Conservation (phyloP, 495 filamentous ascomycete genomes). For the Lasiosphaeria hispida region DNA sequence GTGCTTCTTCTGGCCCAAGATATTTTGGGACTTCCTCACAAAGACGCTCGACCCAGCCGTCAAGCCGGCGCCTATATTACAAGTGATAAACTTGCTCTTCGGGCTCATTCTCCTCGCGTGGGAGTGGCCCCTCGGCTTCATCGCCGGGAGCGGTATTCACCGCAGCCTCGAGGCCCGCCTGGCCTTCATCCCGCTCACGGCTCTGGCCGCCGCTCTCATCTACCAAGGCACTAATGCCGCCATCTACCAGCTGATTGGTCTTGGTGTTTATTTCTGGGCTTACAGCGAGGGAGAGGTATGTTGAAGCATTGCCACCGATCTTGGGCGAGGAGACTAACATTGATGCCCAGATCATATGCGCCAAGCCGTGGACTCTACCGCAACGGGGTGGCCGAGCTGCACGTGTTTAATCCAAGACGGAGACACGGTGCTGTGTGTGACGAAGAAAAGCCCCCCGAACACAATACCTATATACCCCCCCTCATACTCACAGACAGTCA, state of each 20-base stretch:
- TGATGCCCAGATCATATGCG: conserved; percentile 46
- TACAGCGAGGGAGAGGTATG: conserved; percentile 95
- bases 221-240: conserved; percentile 94
- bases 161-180: conserved; percentile 84
- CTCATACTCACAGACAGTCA: background rate
- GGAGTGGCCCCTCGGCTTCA: conserved; percentile 81
- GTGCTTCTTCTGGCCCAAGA: conserved; percentile 97
- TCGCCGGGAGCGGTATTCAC: conserved; percentile 70
- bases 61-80: conserved; percentile 82
- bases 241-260: conserved; percentile 86
- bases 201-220: conserved; percentile 70
- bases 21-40: conserved; percentile 96
- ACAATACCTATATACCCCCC: background rate
- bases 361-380: conserved; percentile 53
- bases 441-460: background rate
- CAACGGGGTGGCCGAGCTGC: conserved; percentile 37
- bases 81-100: conserved; percentile 92
- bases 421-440: conserved; percentile 1
- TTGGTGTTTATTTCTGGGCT: conserved; percentile 91
- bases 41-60: conserved; percentile 86
- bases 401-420: conserved; percentile 32
- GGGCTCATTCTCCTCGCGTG: conserved; percentile 76
- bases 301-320: conserved; percentile 16
- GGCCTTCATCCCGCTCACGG: conserved; percentile 75
- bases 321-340: conserved; percentile 6